Conservation (phyloP, 78 protist genomes). For the Goniomonas avonlea region DNA sequence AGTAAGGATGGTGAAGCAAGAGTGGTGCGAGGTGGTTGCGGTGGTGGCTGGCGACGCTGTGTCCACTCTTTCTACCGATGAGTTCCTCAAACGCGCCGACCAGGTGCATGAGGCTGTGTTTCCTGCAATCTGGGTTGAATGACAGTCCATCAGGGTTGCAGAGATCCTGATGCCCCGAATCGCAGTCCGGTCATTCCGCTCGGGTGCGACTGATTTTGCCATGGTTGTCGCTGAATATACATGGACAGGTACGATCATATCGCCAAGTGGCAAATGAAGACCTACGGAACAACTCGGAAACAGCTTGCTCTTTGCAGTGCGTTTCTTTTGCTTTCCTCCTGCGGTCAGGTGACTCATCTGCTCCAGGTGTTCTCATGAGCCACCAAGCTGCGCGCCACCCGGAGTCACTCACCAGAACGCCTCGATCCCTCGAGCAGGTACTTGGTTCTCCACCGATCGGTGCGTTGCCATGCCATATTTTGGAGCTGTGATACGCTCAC, state of each 20-base stretch:
- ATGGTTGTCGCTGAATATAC: too few species aligned
- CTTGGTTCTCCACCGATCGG: neutral
- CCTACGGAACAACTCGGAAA: neutral
- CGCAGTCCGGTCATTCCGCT: neutral
- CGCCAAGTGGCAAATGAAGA: neutral
- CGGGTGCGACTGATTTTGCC: too few species aligned
- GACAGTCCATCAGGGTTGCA: too few species aligned
- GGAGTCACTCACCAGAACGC: neutral
- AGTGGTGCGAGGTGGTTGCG: constrained; percentile 14
- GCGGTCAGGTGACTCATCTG: too few species aligned
- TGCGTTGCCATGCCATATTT: too few species aligned
- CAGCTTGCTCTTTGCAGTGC: neutral
- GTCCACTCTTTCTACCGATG: neutral
- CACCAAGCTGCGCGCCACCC: constrained; percentile 6
- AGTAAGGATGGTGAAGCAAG: neutral
- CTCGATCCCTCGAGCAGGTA: neutral
- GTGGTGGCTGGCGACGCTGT: constrained; percentile 31
- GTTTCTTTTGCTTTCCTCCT: neutral
- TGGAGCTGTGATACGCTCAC: too few species aligned
- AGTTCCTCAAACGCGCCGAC: constrained; percentile 12
- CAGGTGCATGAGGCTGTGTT: too few species aligned
- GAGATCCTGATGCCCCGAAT: neutral
- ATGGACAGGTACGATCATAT: neutral
- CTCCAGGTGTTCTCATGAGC: neutral
- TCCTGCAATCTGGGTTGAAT: too few species aligned